phyloP scores from a whole-genome alignment of 352 stramenopile species.

The Phytophthora megakarya region DNA sequence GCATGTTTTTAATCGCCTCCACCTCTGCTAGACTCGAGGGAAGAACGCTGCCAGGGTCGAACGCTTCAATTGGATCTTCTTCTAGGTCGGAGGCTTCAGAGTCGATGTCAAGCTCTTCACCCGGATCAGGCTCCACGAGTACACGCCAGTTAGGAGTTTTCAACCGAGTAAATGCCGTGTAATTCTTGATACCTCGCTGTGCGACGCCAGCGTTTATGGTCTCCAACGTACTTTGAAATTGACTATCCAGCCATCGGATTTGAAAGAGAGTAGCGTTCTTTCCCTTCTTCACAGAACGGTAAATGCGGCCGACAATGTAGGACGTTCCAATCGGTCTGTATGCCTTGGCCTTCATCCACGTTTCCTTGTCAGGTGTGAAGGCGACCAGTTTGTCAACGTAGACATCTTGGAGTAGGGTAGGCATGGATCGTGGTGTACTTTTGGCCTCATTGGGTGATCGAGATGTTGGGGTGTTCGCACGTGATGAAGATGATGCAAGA shows the following conservation, averaged over 20 bases:
- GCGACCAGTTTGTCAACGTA: neutral
- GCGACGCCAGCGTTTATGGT: neutral
- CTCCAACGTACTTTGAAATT: constrained; percentile 1
- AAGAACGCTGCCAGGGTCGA: neutral
- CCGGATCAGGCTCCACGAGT: neutral
- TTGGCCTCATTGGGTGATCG: too few relatives aligned
- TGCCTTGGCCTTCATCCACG: constrained; percentile 6
- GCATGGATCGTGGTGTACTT: too few relatives aligned
- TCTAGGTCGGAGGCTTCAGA: neutral
- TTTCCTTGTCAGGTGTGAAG: neutral
- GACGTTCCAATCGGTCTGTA: neutral
- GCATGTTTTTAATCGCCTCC: constrained; percentile 9
- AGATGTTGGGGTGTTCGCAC: too few relatives aligned
- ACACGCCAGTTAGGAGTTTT: neutral
- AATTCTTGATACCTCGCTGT: constrained; percentile 2
- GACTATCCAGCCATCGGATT: constrained; percentile 14
- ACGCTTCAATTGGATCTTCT: constrained; percentile 1
- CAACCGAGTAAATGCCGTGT: neutral
- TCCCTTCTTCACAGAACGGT: constrained; percentile 5
- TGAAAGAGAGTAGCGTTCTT: neutral
- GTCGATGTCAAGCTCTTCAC: neutral
- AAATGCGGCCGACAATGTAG: constrained; percentile 7
- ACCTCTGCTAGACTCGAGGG: constrained; percentile 1
- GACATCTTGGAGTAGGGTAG: neutral
- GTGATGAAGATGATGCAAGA: too few relatives aligned